Evolutionary conservation across 257 asterid species (phyloP).

Genomic region (Coffea canephora): DNA sequence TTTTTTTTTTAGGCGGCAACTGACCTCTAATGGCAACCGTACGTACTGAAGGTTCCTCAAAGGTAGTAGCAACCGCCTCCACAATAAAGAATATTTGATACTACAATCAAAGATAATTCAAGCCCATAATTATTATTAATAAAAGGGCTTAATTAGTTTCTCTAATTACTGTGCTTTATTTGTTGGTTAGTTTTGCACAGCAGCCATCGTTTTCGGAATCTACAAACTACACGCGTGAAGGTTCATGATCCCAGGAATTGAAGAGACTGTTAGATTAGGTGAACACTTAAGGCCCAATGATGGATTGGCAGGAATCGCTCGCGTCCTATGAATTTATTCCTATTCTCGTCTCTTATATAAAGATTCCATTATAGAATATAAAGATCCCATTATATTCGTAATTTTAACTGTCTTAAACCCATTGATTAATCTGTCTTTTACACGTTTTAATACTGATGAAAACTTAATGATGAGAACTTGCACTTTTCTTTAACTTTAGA

Average conservation of each 20-base stretch:
- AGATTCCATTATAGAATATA: background rate
- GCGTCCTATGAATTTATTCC: no score
- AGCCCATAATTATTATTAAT: background rate
- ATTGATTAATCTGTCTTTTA: background rate
- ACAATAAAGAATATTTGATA: background rate
- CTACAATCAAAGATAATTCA: background rate
- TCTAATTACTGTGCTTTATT: background rate
- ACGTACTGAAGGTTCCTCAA: background rate
- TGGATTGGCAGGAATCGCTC: conserved; percentile 4
- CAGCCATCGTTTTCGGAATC: background rate
- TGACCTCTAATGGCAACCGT: background rate
- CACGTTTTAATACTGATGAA: background rate
- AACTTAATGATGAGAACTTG: conserved; percentile 7
- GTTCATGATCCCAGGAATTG: background rate
- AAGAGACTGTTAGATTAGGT: background rate
- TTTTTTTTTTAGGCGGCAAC: background rate
- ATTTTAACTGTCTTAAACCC: background rate
- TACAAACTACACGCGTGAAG: background rate
- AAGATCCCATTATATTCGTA: background rate
- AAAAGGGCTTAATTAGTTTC: background rate
- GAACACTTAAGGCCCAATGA: background rate
- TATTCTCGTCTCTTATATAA: background rate
- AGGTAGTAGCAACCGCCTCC: background rate
- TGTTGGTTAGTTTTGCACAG: background rate
- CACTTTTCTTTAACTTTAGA: background rate